phyloP scores from a whole-genome alignment of 202 grass and related monocot genomes.

The Panicum hallii region DNA sequence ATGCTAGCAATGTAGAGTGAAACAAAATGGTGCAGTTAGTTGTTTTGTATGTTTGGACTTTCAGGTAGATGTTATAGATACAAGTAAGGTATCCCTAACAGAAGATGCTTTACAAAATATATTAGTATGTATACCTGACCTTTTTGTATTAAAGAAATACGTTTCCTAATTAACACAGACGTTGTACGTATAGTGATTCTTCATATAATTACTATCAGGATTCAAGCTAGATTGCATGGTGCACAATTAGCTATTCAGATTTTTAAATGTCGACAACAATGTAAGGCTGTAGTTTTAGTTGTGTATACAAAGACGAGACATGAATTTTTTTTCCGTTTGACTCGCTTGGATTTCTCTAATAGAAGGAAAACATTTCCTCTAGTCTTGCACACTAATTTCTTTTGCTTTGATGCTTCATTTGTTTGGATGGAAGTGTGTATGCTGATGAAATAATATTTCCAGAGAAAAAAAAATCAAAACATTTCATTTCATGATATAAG shows the following conservation, averaged over 20 bases:
- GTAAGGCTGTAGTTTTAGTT: neutral
- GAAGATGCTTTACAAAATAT: neutral
- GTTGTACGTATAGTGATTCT: neutral
- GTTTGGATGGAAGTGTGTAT: neutral
- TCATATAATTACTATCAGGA: neutral
- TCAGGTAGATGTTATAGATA: neutral
- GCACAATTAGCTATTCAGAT: neutral
- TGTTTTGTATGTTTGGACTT: neutral
- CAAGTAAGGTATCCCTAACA: neutral
- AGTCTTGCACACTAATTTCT: neutral
- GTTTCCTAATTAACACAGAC: neutral
- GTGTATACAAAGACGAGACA: neutral
- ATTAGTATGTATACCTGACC: neutral
- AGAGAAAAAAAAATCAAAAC: neutral
- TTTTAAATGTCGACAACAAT: neutral
- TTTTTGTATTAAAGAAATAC: neutral
- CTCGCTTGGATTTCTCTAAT: neutral
- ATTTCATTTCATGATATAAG: conserved; percentile 22
- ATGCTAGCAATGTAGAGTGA: conserved; percentile 53
- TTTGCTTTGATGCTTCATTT: neutral
- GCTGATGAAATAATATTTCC: neutral
- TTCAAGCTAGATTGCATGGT: neutral
- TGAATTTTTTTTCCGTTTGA: neutral
- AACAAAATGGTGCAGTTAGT: conserved; percentile 8
- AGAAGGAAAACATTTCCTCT: neutral